Conservation (phyloP, 2,329 filamentous ascomycete species). For the Fusarium nurragi region DNA sequence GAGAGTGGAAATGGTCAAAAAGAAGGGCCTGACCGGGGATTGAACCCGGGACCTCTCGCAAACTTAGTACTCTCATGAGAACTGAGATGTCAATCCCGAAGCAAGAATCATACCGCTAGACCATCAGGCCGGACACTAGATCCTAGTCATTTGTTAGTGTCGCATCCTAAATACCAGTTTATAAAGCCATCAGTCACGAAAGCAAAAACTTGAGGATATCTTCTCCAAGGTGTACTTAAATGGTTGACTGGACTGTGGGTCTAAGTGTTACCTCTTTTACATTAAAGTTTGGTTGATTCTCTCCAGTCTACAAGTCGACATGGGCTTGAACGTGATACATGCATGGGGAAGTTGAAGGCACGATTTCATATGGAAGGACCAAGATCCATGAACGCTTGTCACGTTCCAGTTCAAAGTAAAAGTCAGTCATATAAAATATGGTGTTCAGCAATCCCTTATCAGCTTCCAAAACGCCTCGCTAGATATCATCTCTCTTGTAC, state of each 20-base stretch:
- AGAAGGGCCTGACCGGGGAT: conserved; percentile 55
- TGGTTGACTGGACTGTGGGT: not conserved
- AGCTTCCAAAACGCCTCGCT: conserved; percentile 36
- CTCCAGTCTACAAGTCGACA: not conserved
- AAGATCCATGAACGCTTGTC: not conserved
- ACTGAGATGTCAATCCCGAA: conserved; percentile 33
- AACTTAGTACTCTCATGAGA: conserved; percentile 11
- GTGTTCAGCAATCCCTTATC: conserved; percentile 8
- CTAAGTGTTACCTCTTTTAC: not conserved
- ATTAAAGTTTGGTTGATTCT: not conserved
- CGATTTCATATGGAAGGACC: not conserved
- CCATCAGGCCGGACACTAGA: conserved; percentile 31
- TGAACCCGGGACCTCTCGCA: conserved; percentile 60
- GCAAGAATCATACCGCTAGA: conserved; percentile 36
- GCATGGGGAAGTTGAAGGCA: not conserved
- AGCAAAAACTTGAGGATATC: too few relatives aligned
- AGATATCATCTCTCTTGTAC: not conserved
- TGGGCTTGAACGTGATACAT: not conserved
- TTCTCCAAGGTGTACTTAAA: accelerated
- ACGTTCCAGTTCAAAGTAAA: not conserved
- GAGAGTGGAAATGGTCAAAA: not conserved
- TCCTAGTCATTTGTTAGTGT: conserved; percentile 10
- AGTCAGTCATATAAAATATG: not conserved
- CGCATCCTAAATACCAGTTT: accelerated
- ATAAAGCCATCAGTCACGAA: accelerated